These are phyloP conservation scores for Candida maris DNA, from an alignment of 805 yeast species.

Conservation along the genomic window DNA sequence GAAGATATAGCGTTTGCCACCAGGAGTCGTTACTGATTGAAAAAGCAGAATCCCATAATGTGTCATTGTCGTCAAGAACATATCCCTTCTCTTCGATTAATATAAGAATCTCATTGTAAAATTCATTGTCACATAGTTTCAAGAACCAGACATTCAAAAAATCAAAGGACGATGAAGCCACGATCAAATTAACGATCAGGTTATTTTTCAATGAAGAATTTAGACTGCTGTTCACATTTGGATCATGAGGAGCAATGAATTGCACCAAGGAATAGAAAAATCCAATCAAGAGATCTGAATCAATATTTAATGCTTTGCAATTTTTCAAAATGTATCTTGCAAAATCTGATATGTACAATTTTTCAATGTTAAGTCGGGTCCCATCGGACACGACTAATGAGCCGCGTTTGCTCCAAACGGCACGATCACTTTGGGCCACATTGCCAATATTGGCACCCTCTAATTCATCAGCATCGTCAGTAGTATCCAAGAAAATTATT, in stretches of 20 bases:
- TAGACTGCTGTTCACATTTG: constrained; percentile 2
- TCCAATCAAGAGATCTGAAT: constrained; percentile 12
- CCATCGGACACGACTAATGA: constrained; percentile 6
- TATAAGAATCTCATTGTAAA: constrained; percentile 17
- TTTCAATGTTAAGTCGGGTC: constrained; percentile 6
- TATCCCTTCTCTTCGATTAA: constrained; percentile 16
- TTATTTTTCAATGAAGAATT: constrained; percentile 18
- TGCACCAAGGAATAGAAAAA: constrained; percentile 19
- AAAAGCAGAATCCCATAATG: constrained; percentile 17
- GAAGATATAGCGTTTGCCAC: constrained; percentile 42
- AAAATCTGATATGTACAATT: constrained; percentile 15
- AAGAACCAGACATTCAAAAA: constrained; percentile 20
- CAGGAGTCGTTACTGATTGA: constrained; percentile 17
- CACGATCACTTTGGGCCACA: neutral
- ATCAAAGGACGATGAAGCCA: constrained; percentile 19
- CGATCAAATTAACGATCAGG: constrained; percentile 23
- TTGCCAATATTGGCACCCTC: constrained; percentile 2
- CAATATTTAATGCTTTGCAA: constrained; percentile 8
- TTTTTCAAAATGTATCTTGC: constrained; percentile 9
- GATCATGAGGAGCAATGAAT: constrained; percentile 14
- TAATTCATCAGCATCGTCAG: constrained; percentile 3
- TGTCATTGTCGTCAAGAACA: constrained; percentile 8
- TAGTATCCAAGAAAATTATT: constrained; percentile 12
- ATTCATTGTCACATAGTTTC: constrained; percentile 16
- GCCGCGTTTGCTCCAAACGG: neutral